Base-by-base conservation (phyloP, 768 basidiomycete species). In the Russula olivacea region DNA sequence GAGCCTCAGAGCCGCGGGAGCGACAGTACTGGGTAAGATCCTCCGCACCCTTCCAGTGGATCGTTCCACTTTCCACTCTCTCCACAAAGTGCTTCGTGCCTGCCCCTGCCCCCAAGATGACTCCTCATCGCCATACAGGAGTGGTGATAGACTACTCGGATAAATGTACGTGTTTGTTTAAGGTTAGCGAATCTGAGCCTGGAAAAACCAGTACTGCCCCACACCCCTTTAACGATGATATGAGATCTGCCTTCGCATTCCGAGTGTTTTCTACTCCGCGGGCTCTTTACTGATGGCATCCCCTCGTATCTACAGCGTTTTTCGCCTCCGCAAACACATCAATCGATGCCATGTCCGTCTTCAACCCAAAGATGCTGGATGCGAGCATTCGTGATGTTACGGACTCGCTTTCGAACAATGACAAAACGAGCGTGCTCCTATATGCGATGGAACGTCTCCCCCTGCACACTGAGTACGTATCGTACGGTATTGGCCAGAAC, bases 401-500 rank as follows among this genome's bases (percentile, higher is more conserved):
- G 0, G 75, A 76, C 8, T 79, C 78, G 62, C 77, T 89, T 38
- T 77, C 80, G 4, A 81, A 86, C 70, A 80, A 80, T 67, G 81
- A 88, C 71, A 89, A 89, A 72, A 85, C 81, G 21, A 86, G 86
- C 61, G 78, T 89, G 41, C 75, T 92, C 58, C 72, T 93, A 54
- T 85, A 89, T 67, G 91, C 91, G n/a, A 84, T 93, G 80, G 85
- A 87, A 66, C 87, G 87, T 69, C 82, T 96, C 63, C 83, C 86
- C 56, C 77, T 80, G 52, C 86, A 91, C 61, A 80, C 85, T 85
- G 88, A 71, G 62, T 73, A 71, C n/a, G 58, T 64, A 14, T 61
- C 36, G 17, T 61, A n/a, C 21, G 23, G 21, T 7, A 2, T 19
- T 28, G 58, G 30, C 50, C 28, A 34, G 55, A 50, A 58, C 56